phyloP scores from a whole-genome alignment of 1,284 basidiomycete species.

The Trichosporon sp. region DNA sequence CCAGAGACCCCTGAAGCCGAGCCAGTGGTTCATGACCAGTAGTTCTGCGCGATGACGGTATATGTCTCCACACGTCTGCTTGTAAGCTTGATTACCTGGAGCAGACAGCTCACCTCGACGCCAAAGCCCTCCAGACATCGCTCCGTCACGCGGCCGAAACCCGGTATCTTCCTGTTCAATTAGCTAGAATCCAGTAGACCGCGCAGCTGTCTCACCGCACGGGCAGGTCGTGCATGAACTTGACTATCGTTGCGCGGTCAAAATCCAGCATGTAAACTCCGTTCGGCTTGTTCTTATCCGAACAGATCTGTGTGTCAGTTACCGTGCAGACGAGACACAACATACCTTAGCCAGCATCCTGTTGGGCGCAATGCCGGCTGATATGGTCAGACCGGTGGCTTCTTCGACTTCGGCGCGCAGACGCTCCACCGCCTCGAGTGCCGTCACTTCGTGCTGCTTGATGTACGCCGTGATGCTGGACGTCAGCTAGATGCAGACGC shows the following conservation, averaged over 20 bases:
- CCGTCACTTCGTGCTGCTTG: conserved; percentile 57
- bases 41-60: conserved; percentile 64
- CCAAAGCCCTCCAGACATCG: conserved; percentile 76
- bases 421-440: conserved; percentile 68
- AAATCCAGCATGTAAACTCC: conserved; percentile 77
- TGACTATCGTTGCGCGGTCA: conserved; percentile 58
- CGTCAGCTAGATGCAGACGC: not conserved
- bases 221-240: conserved; percentile 54
- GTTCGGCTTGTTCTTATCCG: conserved; percentile 94
- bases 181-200: not conserved
- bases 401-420: conserved; percentile 66
- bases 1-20: conserved; percentile 67
- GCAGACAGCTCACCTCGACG: conserved; percentile 59
- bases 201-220: conserved; percentile 27
- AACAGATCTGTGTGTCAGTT: conserved; percentile 69
- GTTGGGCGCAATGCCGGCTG: conserved; percentile 83
- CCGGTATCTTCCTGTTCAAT: conserved; percentile 57
- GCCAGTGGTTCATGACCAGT: conserved; percentile 75
- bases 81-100: not conserved
- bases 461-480: conserved; percentile 58
- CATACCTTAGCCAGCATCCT: conserved; percentile 69
- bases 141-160: conserved; percentile 81
- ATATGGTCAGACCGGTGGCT: conserved; percentile 81
- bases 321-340: not conserved
- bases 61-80: conserved; percentile 82